Base-by-base conservation (phyloP, 2,329 filamentous ascomycete species). In the Teratosphaeria pseudoeucalypti region DNA sequence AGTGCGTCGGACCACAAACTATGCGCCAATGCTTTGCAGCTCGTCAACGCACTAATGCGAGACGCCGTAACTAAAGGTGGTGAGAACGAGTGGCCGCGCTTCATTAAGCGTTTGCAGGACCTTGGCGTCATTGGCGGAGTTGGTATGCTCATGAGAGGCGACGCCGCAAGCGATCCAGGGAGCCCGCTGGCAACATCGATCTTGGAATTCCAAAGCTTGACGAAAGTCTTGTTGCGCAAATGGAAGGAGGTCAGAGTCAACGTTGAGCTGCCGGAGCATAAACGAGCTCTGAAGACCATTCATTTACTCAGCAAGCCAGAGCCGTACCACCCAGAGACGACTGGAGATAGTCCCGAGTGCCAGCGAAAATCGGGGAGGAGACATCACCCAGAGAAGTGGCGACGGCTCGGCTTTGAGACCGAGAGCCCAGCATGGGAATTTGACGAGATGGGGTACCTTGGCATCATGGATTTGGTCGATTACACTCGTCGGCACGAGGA, bases 401-500 rank as follows among this genome's bases (percentile, higher is more conserved):
- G 91, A 67, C 82, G 92, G 58, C 74, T 99, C 52, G 94, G 94
- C 2, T 99, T 99, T 68, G 88, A 94, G 73, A 87, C 88, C 0
- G 94, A 99, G 74, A 92, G 84, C 65, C 94, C 94, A 3, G 86
- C 86, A 0, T 81, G 82, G 67, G 94, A 99, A 67, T 97, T 99
- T 70, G 86, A 90, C 23, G 79, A 84, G 47, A 88, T 89, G 32
- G 94, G 94, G 0, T 97, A 92, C 71, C 75, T 99, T 58, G 94
- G 94, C 32, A 90, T 99, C 84, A 97, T 99, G 92, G 94, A 99
- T 72, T 75, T 99, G 68, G 90, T 91, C 2, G 92, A 97, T 73
- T 99, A 90, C 72, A 90, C 96, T 55, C 84, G 88, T 69, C 95
- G 91, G 71, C 87, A 96, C 70, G 90, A 96, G 72, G 92, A 96